phyloP scores from a whole-genome alignment of 2,329 filamentous ascomycete species.

The Sclerotiophoma versabilis region DNA sequence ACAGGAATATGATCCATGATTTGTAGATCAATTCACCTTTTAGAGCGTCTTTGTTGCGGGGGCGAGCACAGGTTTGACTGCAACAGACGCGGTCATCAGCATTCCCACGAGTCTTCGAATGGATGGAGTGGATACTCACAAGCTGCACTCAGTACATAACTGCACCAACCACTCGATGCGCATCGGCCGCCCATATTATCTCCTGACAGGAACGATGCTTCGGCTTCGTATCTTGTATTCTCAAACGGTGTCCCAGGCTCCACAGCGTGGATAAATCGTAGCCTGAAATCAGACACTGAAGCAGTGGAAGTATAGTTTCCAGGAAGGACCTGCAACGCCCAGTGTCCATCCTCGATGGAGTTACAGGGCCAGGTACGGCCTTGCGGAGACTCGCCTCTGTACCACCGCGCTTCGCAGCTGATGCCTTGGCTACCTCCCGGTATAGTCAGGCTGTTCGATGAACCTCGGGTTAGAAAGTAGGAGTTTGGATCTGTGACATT shows the following conservation, averaged over 20 bases:
- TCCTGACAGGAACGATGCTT: conserved; percentile 24
- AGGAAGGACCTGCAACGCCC: conserved; percentile 29
- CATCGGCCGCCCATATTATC: conserved; percentile 14
- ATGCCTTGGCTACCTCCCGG: conserved; percentile 29
- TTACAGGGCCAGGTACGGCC: conserved; percentile 38
- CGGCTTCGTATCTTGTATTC: conserved; percentile 21
- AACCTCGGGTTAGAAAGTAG: conserved; percentile 15
- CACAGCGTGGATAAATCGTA: conserved; percentile 30
- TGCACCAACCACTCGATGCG: conserved; percentile 13
- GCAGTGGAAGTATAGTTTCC: conserved; percentile 1
- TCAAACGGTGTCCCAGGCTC: conserved; percentile 15
- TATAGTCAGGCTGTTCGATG: conserved; percentile 15
- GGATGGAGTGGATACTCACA: not conserved
- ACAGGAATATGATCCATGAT: not conserved
- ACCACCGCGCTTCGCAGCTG: conserved; percentile 38
- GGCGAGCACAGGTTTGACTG: not conserved
- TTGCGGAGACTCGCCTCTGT: conserved; percentile 25
- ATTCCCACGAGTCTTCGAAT: not conserved
- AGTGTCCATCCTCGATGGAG: conserved; percentile 26
- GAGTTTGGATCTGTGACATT: conserved; percentile 38
- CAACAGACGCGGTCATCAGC: not conserved
- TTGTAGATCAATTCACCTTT: not conserved
- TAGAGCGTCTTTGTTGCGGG: not conserved
- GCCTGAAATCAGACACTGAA: conserved; percentile 23
- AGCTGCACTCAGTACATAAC: not conserved